phyloP scores from a whole-genome alignment of 2,329 filamentous ascomycete species.

The Neurospora crassa region DNA sequence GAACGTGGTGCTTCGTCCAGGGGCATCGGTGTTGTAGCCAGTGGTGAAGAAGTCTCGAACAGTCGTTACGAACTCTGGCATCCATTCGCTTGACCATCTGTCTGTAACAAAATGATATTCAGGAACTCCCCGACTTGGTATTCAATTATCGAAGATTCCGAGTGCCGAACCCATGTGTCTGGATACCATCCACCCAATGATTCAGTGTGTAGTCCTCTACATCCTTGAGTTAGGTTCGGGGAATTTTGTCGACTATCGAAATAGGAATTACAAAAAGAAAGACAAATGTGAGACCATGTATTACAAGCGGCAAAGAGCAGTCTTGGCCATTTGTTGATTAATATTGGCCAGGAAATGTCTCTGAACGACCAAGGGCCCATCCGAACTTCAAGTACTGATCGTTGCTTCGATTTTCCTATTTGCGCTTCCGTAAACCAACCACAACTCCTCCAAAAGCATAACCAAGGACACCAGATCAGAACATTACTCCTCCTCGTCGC shows the following conservation, averaged over 20 bases:
- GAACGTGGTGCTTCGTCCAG: neutral
- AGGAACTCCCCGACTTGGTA: neutral
- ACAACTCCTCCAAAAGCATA: neutral
- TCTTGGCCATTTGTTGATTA: neutral
- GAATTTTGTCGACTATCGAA: neutral
- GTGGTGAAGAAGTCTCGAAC: neutral
- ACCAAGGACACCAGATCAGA: neutral
- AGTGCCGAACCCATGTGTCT: neutral
- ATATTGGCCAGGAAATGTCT: neutral
- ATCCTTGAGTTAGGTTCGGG: neutral
- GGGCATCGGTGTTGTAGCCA: neutral
- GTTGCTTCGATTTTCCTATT: neutral
- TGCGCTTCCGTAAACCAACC: neutral
- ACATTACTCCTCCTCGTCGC: constrained; percentile 3
- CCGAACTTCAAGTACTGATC: neutral
- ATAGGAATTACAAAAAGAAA: neutral
- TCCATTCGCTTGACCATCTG: neutral
- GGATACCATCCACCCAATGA: neutral
- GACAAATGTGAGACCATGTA: neutral
- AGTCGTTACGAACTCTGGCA: neutral
- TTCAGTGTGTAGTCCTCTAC: neutral
- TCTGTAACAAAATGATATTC: neutral
- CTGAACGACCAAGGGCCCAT: neutral
- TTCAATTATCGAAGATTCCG: neutral
- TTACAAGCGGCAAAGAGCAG: neutral